Percentiles rank a stretch among this genome's conserved stretches.
phyloP scores from a whole-genome alignment of 1,284 basidiomycete genomes.

The Trametes hirsuta region DNA sequence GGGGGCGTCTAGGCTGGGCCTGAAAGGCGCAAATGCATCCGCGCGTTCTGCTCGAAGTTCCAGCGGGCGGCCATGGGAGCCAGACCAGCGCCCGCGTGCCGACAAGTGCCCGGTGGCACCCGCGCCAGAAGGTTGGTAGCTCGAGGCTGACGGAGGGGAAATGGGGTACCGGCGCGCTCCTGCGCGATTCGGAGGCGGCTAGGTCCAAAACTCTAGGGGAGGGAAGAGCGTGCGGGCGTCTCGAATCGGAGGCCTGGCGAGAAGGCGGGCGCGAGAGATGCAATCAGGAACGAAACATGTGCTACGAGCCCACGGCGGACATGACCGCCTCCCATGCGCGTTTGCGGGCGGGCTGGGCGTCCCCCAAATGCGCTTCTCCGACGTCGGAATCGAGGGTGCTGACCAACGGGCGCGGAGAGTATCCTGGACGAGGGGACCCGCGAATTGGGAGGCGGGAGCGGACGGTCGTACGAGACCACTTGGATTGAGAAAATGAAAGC shows the following conservation, averaged over 20 bases:
- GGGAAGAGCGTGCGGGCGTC: neutral
- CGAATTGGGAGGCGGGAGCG: neutral
- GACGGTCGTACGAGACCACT: neutral
- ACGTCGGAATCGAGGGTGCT: neutral
- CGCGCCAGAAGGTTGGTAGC: slow-evolving; percentile 23
- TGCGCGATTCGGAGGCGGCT: slow-evolving; percentile 5
- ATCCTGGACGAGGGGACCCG: neutral
- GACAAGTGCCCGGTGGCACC: slow-evolving; percentile 19
- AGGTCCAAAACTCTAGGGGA: neutral
- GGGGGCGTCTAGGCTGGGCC: neutral
- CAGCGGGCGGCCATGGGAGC: neutral
- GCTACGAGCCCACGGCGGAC: slow-evolving; percentile 15
- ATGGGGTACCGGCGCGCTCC: slow-evolving; percentile 12
- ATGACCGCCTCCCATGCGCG: slow-evolving; percentile 4
- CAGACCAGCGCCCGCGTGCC: slow-evolving; percentile 8
- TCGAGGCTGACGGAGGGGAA: slow-evolving; percentile 19
- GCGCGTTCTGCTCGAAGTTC: slow-evolving; percentile 11
- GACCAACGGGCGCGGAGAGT: neutral
- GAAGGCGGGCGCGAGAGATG: slow-evolving; percentile 8
- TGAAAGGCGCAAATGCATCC: slow-evolving; percentile 9
- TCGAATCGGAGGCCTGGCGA: slow-evolving; percentile 6
- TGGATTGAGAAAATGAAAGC: slow-evolving; percentile 1
- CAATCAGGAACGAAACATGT: slow-evolving; percentile 17
- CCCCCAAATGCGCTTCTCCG: neutral
- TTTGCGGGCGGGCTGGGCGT: neutral